Evolutionary conservation across 1,284 basidiomycete species (phyloP), one percentile per base, ranked within the genome.

Genomic region (Rhizoctonia solani): DNA sequence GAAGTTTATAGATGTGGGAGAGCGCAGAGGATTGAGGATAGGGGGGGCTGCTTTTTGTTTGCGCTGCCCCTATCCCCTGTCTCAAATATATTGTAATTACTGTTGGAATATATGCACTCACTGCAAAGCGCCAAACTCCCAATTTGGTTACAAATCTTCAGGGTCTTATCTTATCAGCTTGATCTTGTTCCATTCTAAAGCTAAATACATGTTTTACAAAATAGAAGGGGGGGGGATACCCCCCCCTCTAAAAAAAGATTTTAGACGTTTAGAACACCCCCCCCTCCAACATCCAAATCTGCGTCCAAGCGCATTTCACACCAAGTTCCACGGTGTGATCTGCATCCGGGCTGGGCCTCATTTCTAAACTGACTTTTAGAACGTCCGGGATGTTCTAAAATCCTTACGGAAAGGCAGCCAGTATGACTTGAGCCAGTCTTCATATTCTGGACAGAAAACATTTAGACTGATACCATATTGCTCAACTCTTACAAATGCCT

Each of bases 1-100:
- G 4, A 11, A 4, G 11, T 4, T 34, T 4, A 11, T 2, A 19
- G 25, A 81, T 34, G 32, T 34, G 32, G 32, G 32, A 34, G 32
- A 34, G 32, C 11, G 32, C 32, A 81, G 81, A 49, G 14, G 11
- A n/a, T 14, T 6, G 37, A 32, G 19, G n/a, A 50, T 11, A 32
- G 34, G 32, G 32, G 32, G 32, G 11, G 11, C 32, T 34, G 32
- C 11, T 4, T 34, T 34, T 34, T 34, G 11, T 34, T 11, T 11
- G 32, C 11, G 32, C 11, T 11, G 32, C 32, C 32, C 32, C 32
- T 34, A 34, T 34, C 32, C 32, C 32, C 32, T 34, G 32, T 34
- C 32, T 34, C 11, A 34, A 11, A 34, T 4, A 34, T 4, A 34
- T 34, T 34, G 32, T 34, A 34, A 34, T 34, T 34, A 34, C 32